Evolutionary conservation across 148 eudicot genomes (phyloP).

Genomic region (Nepenthes mirabilis): DNA sequence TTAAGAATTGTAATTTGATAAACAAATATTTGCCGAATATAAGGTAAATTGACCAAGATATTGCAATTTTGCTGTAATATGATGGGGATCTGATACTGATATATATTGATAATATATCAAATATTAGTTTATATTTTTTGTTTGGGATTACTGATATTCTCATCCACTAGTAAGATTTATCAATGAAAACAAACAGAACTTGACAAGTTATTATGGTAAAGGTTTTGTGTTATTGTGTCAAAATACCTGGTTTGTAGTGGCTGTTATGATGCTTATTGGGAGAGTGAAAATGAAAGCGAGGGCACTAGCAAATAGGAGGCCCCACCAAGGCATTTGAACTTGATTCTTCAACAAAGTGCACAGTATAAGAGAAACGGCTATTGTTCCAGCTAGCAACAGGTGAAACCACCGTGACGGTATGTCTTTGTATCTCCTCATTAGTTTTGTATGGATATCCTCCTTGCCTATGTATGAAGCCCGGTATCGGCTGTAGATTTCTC

Average conservation of each 20-base stretch:
- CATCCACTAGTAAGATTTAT: too few relatives aligned
- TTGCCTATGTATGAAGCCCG: constrained; percentile 67
- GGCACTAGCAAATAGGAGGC: constrained; percentile 69
- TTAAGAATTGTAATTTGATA: too few relatives aligned
- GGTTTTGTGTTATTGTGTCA: too few relatives aligned
- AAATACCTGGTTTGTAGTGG: constrained; percentile 85
- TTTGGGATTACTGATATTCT: too few relatives aligned
- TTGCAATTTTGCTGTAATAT: too few relatives aligned
- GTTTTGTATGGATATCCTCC: constrained; percentile 76
- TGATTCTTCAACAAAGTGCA: constrained; percentile 60
- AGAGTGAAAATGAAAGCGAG: constrained; percentile 90
- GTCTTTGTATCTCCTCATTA: constrained; percentile 77
- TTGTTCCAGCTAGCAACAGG: constrained; percentile 44
- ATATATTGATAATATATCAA: too few relatives aligned
- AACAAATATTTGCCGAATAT: too few relatives aligned
- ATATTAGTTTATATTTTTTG: too few relatives aligned
- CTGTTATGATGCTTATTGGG: constrained; percentile 94
- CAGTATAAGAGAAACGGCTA: constrained; percentile 44
- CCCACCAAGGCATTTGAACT: constrained; percentile 99
- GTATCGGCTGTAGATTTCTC: constrained; percentile 68
- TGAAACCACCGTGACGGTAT: constrained; percentile 97
- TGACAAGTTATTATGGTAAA: too few relatives aligned
- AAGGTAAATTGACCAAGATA: too few relatives aligned
- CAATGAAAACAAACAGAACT: too few relatives aligned
- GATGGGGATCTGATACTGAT: too few relatives aligned